Evolutionary conservation across 148 eudicot species (phyloP), one percentile per base, ranked within the genome.

Genomic region (Cornus kousa): DNA sequence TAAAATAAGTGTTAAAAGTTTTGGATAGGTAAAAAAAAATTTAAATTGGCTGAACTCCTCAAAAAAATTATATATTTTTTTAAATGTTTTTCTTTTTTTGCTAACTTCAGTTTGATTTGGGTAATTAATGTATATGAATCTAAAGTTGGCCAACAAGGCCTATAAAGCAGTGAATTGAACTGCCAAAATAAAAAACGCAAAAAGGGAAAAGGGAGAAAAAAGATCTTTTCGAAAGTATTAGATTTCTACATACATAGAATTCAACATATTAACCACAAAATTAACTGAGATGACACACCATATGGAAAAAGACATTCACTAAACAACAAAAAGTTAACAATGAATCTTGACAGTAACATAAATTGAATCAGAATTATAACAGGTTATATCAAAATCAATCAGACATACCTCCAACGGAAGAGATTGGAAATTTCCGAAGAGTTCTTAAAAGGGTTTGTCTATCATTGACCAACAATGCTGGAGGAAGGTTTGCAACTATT

Each of bases 401-500:
- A 67, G 67, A 22, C 14, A 57, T 78, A 91, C 98, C 90, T 76
- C 78, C 78, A 75, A 67, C 23, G 28, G 84, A 50, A 77, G 77
- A 80, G 35, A 82, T 40, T 67, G 89, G 43, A 64, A 83, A 74
- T 70, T 74, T 88, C 32, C 68, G 81, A 73, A 60, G 81, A 55
- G 87, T 72, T 67, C 78, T 73, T 50, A 78, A 76, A 78, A 88
- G 43, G 85, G 90, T 75, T 80, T 83, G 70, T 53, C 77, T 73
- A 70, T 87, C 92, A 82, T 82, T 74, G 76, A 84, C 79, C 68
- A 87, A 17, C 74, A 89, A 71, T 8, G 96, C 86, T n/a, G 90
- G 82, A n/a, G 87, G 75, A 24, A 91, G 75, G 67, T 78, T 85
- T 70, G 91, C 89, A 67, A 91, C 67, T 14, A 89, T 74, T 37